Base-by-base conservation (phyloP, 805 yeast genomes). In the Wickerhamomyces chambardii region DNA sequence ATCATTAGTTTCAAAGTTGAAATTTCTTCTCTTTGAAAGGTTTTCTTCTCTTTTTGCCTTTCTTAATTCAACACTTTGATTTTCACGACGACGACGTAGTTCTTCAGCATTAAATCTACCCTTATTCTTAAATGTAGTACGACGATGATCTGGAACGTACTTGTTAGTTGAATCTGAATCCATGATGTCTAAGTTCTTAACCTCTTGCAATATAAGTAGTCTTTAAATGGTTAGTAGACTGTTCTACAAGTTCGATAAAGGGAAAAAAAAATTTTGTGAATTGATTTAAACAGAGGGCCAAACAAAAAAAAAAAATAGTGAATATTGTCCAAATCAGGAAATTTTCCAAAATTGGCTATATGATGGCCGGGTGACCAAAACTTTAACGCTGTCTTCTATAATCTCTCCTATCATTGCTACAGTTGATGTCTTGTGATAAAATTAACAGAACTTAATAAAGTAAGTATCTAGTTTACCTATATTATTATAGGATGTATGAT, bases 41-140 rank as follows among this genome's bases (percentile, higher is more conserved):
- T 84, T 83, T 59, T 92, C 97, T 57, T 92, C 98, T 56, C 98
- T 78, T 61, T 89, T 89, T 42, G 89, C 95, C 66, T 94, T 92
- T 65, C 98, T 76, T 53, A 92, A 71, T 58, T 89, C 97, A 40
- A 92, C 94, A 63, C 90, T 97, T 52, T 90, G 96, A 38, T 84
- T 94, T 60, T 90, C 98, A 61, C 97, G 82, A 59, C 98, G 83
- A 61, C 97, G 87, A 62, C 98, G 84, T 51, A 92, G 76, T 68
- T 92, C 98, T 58, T 92, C 98, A 39, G 86, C 85, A 52, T 84
- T 83, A 57, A 92, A 92, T 55, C 95, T 77, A 44, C 92, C 86
- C 59, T 89, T 85, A 67, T 92, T 90, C 60, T 92, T 92, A 70
- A 84, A 92, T 56, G 82, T 85, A 29, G 97, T 87, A 62, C 96